phyloP scores from a whole-genome alignment of 768 basidiomycete species.

The Pulveroboletus ravenelii region DNA sequence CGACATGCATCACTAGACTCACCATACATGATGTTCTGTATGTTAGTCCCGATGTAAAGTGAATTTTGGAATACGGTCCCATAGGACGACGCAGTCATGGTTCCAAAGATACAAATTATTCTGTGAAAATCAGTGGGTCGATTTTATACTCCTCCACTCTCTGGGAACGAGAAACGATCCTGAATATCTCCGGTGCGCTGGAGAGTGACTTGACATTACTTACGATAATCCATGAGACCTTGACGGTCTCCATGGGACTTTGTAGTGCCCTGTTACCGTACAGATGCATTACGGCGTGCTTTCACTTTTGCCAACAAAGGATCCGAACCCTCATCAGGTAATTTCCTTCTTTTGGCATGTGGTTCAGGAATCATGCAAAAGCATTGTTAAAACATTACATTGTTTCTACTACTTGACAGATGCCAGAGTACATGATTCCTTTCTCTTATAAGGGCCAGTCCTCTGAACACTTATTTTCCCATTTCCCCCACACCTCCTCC shows the following conservation, averaged over 20 bases:
- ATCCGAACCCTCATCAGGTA: no score
- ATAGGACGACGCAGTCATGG: background rate
- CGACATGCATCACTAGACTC: background rate
- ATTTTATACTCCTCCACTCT: conserved; percentile 2
- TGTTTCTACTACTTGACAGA: no score
- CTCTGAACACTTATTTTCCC: no score
- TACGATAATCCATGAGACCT: no score
- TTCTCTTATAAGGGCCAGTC: no score
- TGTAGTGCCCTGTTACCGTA: background rate
- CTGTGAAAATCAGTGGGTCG: background rate
- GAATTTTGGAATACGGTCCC: conserved; percentile 7
- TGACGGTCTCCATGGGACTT: no score
- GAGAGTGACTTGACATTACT: no score
- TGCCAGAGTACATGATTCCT: no score
- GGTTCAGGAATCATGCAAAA: no score
- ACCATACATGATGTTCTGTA: conserved; percentile 25
- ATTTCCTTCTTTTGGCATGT: no score
- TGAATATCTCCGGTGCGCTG: background rate
- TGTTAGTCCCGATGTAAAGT: conserved; percentile 10
- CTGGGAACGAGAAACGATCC: background rate
- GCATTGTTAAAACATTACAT: no score
- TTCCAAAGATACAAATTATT: background rate
- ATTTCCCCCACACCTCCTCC: no score
- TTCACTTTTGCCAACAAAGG: background rate
- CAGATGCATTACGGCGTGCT: background rate